Evolutionary conservation across 2,329 filamentous ascomycete species (phyloP), one percentile per base, ranked within the genome.

Genomic region (Lachnellula cervina): DNA sequence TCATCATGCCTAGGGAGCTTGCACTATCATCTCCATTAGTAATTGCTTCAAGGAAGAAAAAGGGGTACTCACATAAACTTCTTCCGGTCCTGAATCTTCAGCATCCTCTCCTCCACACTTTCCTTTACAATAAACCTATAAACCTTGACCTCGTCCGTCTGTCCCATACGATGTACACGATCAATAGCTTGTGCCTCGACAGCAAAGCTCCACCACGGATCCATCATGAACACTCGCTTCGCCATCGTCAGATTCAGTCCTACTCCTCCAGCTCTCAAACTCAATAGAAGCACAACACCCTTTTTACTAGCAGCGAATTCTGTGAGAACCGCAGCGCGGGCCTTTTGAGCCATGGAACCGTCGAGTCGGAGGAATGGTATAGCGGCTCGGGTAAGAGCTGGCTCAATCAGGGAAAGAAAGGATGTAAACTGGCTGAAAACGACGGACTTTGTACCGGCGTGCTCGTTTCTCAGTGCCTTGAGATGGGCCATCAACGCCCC

Each of bases 201-300:
- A 0, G 94, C 92, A 72, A 93, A 99, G 69, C 89, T 95, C 94
- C 94, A 99, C 94, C 94, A 99, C 0, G 94, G 94, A 72, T 99
- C 94, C 94, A 99, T 97, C 89, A 99, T 95, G 75, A 88, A 99
- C 5, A 99, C 95, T 52, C 89, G 79, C 61, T 87, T 90, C 5
- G 94, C 94, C 62, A 86, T 86, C 0, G 93, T 97, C 59, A 99
- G 73, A 68, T 99, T 99, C 44, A 99, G 77, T 0, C 94, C 94
- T 0, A 99, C 94, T 23, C 94, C 95, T 4, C 95, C 94, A 0
- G 95, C 94, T 19, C 90, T 82, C 54, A 99, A 76, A 64, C 87
- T 93, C 51, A 99, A 81, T 1, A 99, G 77, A 4, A 99, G 76
- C 1, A 99, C 82, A 2, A 81, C 82, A 23, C 90, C 89, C 49